Conservation (phyloP, 345 rosid genomes). For the thale cress (Arabidopsis thaliana) region DNA sequence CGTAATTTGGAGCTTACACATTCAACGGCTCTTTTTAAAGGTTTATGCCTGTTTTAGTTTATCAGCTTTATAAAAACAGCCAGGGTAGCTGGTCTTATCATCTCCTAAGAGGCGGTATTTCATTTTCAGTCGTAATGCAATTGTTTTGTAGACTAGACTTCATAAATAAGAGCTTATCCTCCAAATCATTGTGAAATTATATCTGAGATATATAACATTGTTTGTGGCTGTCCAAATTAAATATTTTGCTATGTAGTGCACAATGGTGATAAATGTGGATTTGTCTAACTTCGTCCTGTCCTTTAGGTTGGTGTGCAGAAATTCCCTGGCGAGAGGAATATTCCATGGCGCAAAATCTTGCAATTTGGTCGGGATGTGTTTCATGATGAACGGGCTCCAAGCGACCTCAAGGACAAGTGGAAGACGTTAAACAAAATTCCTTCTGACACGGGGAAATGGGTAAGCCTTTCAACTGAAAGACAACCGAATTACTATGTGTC, state of each 20-base stretch:
- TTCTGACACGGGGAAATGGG: not conserved
- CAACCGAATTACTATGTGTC: constrained; percentile 11
- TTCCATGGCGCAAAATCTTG: constrained; percentile 83
- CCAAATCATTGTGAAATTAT: not conserved
- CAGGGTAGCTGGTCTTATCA: not conserved
- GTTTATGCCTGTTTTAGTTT: not conserved
- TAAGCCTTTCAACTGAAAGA: constrained; percentile 17
- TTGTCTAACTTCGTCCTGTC: constrained; percentile 4
- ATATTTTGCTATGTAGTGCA: not conserved
- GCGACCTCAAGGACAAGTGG: constrained; percentile 89
- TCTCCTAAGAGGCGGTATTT: not conserved
- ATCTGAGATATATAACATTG: constrained; percentile 4
- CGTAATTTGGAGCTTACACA: not conserved
- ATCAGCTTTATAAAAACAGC: not conserved
- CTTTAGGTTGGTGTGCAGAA: constrained; percentile 67
- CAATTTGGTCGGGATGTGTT: constrained; percentile 67
- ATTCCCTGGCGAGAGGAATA: constrained; percentile 53
- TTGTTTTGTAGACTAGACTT: not conserved
- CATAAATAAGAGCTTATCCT: not conserved
- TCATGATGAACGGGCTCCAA: constrained; percentile 55
- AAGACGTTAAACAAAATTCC: constrained; percentile 43
- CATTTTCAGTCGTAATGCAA: not conserved
- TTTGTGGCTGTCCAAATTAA: not conserved
- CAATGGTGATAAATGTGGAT: not conserved
- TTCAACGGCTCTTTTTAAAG: not conserved